Evolutionary conservation across 179 eudicot species (phyloP), one percentile per base, ranked within the genome.

Genomic region (Heliamphora pulchella): DNA sequence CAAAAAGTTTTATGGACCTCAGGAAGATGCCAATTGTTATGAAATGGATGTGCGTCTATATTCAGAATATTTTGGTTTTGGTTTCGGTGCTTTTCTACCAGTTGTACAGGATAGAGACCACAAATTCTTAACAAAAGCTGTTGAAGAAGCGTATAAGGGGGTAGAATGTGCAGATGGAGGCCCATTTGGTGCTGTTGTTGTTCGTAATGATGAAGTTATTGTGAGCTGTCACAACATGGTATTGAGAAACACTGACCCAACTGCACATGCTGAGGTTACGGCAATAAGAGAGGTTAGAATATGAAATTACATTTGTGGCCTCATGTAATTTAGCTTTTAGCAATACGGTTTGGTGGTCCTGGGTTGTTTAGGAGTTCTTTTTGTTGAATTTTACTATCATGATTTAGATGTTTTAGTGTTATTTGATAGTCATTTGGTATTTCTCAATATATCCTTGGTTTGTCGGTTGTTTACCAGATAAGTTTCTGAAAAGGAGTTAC

Each of bases 141-240:
- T 94, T 62, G 94, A 94, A 89, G 98, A 94, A 86, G 97, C 98
- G 13, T 94, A 94, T 75, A 91, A 87, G 76, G 98, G 93, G 63
- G 98, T 94, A 61, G 97, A 92, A 7, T 82, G 89, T 83, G 96
- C 94, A 70, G 87, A 94, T 83, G 98, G 98, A 68, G 94, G 94
- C 51, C 97, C 97, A 22, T 94, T 92, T 85, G 98, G 98, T 74
- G 98, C 98, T 48, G 96, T 94, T 81, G 90, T 94, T 74, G 98
- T 94, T 74, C 85, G 82, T 74, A 87, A 92, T 70, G 92, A 87
- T 77, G 94, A 94, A 87, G 86, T 92, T n/a, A 87, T 94, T 78
- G 98, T 87, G 61, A 91, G 96, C 83, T 92, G 96, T 83, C 98
- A 94, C 87, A 92, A 94, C 89, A 86, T 94, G 97, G 98, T 94